Base-by-base conservation (phyloP, 306 rosid genomes). In the Quercus cerris region DNA sequence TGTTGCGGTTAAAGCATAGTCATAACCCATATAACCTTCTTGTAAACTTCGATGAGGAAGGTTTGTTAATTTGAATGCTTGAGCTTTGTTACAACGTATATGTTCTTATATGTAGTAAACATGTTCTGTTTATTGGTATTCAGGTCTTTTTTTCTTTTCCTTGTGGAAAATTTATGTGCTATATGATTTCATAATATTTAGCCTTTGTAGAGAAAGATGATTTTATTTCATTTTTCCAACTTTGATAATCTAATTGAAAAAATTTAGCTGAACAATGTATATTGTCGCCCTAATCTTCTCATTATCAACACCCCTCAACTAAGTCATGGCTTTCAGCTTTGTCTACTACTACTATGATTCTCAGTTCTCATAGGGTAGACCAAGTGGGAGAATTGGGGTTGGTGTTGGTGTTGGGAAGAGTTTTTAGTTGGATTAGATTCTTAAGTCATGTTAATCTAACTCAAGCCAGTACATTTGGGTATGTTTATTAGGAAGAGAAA, bases 21-120 rank as follows among this genome's bases (percentile, higher is more conserved):
- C 98, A 95, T 86, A 93, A 88, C 56, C 84, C 99, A 13, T 97
- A 93, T 88, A 95, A 95, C 81, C 94, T 95, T 84, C 90, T 95
- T 77, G 89, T 91, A 84, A 88, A 93, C 88, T 83, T 89, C 30
- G 77, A 72, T 8, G 90, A 87, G 61, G 88, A 85, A 85, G 98
- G 99, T 95, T 61, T 44, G 89, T 84, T 80, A 23, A 82, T 77
- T 85, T 83, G 57, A 67, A 33, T 75, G 56, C 46, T 71, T 70
- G 31, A 69, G 70, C 52, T 51, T 75, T 73, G 61, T 55, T 19
- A 27, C 44, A 22, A n/a, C 1, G 14, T 9, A 0, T 3, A 9
- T 61, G 33, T 35, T 25, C 18, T 2, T 61, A 6, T 23, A 12
- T 61, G 25, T 17, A 2, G 14, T 12, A 31, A 5, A 31, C 7